Evolutionary conservation across 176 grass and related monocot genomes (phyloP).

Genomic region (Ampelocalamus luodianensis): DNA sequence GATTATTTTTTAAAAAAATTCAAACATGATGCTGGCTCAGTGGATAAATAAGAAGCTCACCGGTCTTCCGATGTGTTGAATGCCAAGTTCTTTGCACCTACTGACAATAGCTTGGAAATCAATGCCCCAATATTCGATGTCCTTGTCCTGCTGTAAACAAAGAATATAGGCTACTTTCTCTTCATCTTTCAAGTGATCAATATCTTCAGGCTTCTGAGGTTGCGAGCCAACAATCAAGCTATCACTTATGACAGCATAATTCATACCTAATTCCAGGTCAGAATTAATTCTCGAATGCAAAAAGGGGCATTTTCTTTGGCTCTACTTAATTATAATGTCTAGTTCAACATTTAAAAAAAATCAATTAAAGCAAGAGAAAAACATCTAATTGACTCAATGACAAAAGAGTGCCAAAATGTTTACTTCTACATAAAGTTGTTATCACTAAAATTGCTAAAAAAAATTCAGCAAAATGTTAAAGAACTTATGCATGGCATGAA

Average conservation of each 20-base stretch:
- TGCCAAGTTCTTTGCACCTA: conserved; percentile 73
- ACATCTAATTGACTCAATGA: conserved; percentile 1
- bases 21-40: neutral
- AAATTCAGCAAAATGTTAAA: neutral
- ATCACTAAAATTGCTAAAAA: neutral
- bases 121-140: conserved; percentile 89
- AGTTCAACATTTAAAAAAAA: neutral
- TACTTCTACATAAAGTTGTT: neutral
- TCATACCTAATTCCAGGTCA: conserved; percentile 62
- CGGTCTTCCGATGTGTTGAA: conserved; percentile 77
- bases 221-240: conserved; percentile 89
- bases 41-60: conserved; percentile 50
- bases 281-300: conserved; percentile 19
- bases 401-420: neutral
- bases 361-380: neutral
- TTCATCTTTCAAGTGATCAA: conserved; percentile 77
- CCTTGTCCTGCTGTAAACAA: conserved; percentile 89
- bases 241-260: conserved; percentile 83
- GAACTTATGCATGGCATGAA: neutral
- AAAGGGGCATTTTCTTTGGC: neutral
- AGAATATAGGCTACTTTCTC: conserved; percentile 81
- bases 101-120: conserved; percentile 69
- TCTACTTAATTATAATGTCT: neutral
- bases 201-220: conserved; percentile 89
- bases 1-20: too few species aligned